phyloP scores from a whole-genome alignment of 495 filamentous ascomycete species.

The Glarea lozoyensis region DNA sequence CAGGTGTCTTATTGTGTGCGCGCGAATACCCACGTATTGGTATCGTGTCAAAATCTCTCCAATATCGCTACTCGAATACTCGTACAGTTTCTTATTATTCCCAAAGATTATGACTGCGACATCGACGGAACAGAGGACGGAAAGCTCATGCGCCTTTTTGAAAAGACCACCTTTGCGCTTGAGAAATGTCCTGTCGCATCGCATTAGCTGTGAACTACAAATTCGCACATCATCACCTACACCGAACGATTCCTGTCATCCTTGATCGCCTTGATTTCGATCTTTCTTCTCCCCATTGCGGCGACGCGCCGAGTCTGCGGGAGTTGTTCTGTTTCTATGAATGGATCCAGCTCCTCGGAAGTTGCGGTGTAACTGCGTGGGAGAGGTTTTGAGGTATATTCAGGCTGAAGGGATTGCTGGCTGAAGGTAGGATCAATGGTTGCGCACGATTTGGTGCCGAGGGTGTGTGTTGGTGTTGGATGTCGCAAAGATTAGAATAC shows the following conservation, averaged over 20 bases:
- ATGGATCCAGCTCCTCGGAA: constrained; percentile 19
- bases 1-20: not conserved
- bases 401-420: not conserved
- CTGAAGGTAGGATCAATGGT: constrained; percentile 1
- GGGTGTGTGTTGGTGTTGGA: not conserved
- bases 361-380: not conserved
- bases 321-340: constrained; percentile 15
- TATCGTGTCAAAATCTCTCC: constrained; percentile 78
- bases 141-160: constrained; percentile 98
- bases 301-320: constrained; percentile 21
- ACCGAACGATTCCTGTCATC: constrained; percentile 98
- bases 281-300: constrained; percentile 63
- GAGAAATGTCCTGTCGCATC: constrained; percentile 69
- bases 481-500: not conserved
- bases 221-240: constrained; percentile 45
- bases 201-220: not conserved
- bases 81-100: constrained; percentile 95
- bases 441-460: not conserved
- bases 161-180: constrained; percentile 98
- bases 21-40: constrained; percentile 63
- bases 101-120: constrained; percentile 98
- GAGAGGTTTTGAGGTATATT: constrained; percentile 1
- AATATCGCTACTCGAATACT: constrained; percentile 93
- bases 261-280: constrained; percentile 99
- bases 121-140: constrained; percentile 95